Evolutionary conservation across 202 grass and related monocot species (phyloP).

Genomic region (Carex sylvatica): DNA sequence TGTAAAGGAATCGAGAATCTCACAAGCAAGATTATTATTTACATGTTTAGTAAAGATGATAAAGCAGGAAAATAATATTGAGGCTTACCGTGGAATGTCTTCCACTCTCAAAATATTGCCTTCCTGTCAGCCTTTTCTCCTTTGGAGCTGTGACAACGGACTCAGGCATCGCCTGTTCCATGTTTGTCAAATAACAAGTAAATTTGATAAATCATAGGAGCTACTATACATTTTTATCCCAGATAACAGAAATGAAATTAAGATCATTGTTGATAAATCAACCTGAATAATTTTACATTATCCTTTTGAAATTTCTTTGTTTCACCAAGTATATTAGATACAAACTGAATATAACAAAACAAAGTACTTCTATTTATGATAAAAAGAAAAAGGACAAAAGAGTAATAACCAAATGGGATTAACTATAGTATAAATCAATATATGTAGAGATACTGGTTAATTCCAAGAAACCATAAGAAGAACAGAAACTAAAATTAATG

Average conservation of each 20-base stretch:
- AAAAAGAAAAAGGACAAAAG: neutral
- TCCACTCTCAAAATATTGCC: slow-evolving; percentile 94
- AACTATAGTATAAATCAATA: neutral
- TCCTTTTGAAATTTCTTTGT: neutral
- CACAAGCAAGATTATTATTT: neutral
- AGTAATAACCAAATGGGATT: neutral
- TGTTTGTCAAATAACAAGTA: no score
- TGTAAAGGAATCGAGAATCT: neutral
- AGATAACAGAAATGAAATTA: no score
- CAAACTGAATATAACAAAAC: neutral
- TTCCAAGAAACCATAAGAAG: slow-evolving; percentile 7
- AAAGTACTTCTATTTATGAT: neutral
- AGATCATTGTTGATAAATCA: slow-evolving; percentile 38
- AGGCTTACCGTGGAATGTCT: slow-evolving; percentile 60
- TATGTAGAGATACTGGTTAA: neutral
- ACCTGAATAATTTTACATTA: slow-evolving; percentile 33
- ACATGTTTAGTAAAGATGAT: neutral
- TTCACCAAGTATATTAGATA: neutral
- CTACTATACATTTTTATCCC: no score
- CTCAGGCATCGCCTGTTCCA: no score
- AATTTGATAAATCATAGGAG: no score
- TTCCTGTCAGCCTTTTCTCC: slow-evolving; percentile 85
- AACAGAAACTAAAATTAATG: neutral
- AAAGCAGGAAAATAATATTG: slow-evolving; percentile 20
- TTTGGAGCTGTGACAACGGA: no score